Conservation (phyloP, 2,329 filamentous ascomycete genomes). For the Gaeumannomyces sp. region DNA sequence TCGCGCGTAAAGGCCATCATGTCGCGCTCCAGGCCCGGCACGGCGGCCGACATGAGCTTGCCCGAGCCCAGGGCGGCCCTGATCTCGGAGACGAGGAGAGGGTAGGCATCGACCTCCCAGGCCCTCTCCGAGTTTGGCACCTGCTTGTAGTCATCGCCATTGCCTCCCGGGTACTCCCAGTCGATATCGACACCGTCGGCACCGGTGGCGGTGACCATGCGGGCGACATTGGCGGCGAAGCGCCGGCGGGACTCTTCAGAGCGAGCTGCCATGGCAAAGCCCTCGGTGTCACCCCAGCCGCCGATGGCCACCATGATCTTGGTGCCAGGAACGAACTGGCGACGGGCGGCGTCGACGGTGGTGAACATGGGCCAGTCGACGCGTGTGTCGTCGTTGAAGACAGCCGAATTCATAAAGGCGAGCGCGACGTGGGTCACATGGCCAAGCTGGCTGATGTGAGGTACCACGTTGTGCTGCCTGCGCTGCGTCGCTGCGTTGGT, state of each 20-base stretch:
- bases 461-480: constrained; percentile 43
- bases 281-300: constrained; percentile 64
- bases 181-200: constrained; percentile 65
- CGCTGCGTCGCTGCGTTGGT: not conserved
- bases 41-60: constrained; percentile 60
- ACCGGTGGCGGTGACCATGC: constrained; percentile 54
- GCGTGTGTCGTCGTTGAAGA: constrained; percentile 40
- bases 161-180: constrained; percentile 59
- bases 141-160: constrained; percentile 62
- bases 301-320: constrained; percentile 67
- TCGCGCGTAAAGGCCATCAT: constrained; percentile 61
- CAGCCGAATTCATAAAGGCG: constrained; percentile 49
- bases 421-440: constrained; percentile 52
- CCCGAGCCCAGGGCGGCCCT: constrained; percentile 49
- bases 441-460: constrained; percentile 28
- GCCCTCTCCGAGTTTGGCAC: constrained; percentile 52
- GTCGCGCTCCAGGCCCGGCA: constrained; percentile 55
- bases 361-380: constrained; percentile 47
- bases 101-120: constrained; percentile 56
- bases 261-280: constrained; percentile 53
- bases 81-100: constrained; percentile 52
- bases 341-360: constrained; percentile 39
- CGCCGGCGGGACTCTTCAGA: constrained; percentile 42
- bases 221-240: constrained; percentile 59
- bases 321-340: constrained; percentile 42